Evolutionary conservation across 140 eudicot genomes (phyloP), one percentile per base, ranked within the genome.

Genomic region (Cichorium intybus): DNA sequence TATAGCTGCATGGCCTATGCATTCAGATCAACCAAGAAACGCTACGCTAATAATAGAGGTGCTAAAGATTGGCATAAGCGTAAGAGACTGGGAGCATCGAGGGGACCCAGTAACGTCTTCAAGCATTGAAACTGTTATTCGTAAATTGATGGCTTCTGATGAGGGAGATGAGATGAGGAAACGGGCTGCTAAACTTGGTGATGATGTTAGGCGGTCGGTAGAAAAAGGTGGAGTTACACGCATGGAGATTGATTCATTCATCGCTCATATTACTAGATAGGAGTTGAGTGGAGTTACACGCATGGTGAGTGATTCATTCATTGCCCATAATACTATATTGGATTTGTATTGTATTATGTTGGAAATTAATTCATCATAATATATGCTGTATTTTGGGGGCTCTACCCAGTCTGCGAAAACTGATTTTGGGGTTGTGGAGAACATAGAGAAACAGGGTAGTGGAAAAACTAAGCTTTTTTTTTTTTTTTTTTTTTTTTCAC

Each of bases 1-100:
- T 0, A 34, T 84, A 8, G 78, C 74, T 1, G 64, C 84, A 2
- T 84, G 90, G 90, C 90, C 90, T 0, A 73, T 84, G 86, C 90
- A 84, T 54, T 84, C 90, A 0, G 90, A 84, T 7, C 90, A 84
- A 72, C 81, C 84, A 7, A 56, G 73, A 21, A 84, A 84, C 7
- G 47, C 79, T 1, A n/a, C 61, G 10, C 7, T 83, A n/a, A 22
- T 83, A 10, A 73, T 76, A 0, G 64, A 77, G 4, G 16, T 76
- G 4, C 52, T 79, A 17, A 62, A 65, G 67, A 60, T 58, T n/a
- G 85, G 89, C 2, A 14, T 76, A 0, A 46, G 34, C 48, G 64
- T 76, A 20, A 66, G 59, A 61, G 79, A 83, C 5, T 76, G 80
- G 85, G 48, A 23, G 16, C 24, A 18, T 7, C 16, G 59, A 0